phyloP scores from a whole-genome alignment of 177 flowering plant genomes.

The Vitis hybrid region DNA sequence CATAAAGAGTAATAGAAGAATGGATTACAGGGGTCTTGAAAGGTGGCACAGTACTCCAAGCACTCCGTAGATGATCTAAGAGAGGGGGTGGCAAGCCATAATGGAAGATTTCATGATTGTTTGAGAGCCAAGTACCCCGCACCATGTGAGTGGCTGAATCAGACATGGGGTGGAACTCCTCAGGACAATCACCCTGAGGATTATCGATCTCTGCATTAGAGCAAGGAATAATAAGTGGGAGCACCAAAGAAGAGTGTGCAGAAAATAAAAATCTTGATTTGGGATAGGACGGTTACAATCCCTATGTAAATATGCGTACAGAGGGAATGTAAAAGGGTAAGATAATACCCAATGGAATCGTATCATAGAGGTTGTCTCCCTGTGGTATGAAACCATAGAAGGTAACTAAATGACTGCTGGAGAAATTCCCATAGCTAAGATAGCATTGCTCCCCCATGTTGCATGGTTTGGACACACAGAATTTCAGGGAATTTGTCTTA shows the following conservation, averaged over 20 bases:
- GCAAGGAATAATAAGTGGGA: slow-evolving; percentile 3
- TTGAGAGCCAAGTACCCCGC: slow-evolving; percentile 82
- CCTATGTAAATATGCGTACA: neutral
- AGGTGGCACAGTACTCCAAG: slow-evolving; percentile 22
- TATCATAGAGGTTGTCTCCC: slow-evolving; percentile 69
- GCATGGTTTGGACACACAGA: slow-evolving; percentile 77
- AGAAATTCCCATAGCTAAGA: slow-evolving; percentile 80
- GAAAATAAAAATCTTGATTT: too few relatives aligned
- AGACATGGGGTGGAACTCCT: slow-evolving; percentile 15
- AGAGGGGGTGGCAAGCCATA: slow-evolving; percentile 81
- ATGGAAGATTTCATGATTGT: slow-evolving; percentile 49
- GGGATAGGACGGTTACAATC: too few relatives aligned
- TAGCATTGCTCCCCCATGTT: slow-evolving; percentile 69
- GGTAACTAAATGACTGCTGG: slow-evolving; percentile 76
- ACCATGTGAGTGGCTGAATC: slow-evolving; percentile 79
- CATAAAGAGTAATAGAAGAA: neutral
- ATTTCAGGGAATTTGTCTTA: slow-evolving; percentile 55
- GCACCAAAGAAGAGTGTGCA: too few relatives aligned
- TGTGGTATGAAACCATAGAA: slow-evolving; percentile 90
- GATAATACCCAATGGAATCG: slow-evolving; percentile 72
- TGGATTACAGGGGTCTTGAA: slow-evolving; percentile 31
- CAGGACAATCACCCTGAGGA: slow-evolving; percentile 27
- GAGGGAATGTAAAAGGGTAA: slow-evolving; percentile 1
- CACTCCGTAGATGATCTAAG: slow-evolving; percentile 50
- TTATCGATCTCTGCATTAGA: slow-evolving; percentile 54